Conservation (phyloP, 768 basidiomycete genomes). For the Daedaleopsis sinensis region DNA sequence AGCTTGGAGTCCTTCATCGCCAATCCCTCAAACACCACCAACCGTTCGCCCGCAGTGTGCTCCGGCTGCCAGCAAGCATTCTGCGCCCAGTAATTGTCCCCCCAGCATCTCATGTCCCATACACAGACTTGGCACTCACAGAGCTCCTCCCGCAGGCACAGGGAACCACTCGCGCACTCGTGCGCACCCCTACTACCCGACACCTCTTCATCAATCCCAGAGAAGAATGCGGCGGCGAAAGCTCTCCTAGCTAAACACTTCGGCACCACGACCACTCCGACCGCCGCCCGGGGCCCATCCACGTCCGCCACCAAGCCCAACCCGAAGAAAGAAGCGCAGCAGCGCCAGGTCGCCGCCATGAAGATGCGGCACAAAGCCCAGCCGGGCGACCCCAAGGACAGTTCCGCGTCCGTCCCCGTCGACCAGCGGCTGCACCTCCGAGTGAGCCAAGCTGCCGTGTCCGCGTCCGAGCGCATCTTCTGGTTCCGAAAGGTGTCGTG, state of each 20-base stretch:
- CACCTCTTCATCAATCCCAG: slow-evolving; percentile 14
- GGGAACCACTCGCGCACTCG: slow-evolving; percentile 62
- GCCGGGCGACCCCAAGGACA: slow-evolving; percentile 64
- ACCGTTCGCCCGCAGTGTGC: slow-evolving; percentile 45
- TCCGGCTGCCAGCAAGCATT: slow-evolving; percentile 56
- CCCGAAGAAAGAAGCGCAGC: slow-evolving; percentile 55
- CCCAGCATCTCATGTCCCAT: background rate
- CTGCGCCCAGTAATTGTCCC: slow-evolving; percentile 58
- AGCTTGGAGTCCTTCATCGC: slow-evolving; percentile 48
- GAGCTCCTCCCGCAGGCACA: slow-evolving; percentile 51
- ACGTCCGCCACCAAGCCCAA: slow-evolving; percentile 43
- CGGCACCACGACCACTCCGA: slow-evolving; percentile 27
- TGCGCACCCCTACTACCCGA: slow-evolving; percentile 40
- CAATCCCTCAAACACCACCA: slow-evolving; percentile 28
- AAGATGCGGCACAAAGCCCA: slow-evolving; percentile 73
- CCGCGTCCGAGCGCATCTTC: slow-evolving; percentile 47
- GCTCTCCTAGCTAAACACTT: slow-evolving; percentile 59
- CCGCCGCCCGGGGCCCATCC: slow-evolving; percentile 10
- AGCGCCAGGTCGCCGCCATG: slow-evolving; percentile 65
- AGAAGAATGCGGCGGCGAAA: slow-evolving; percentile 51
- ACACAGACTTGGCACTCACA: background rate
- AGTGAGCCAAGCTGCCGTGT: slow-evolving; percentile 37
- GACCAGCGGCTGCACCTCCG: slow-evolving; percentile 64
- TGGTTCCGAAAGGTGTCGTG: slow-evolving; percentile 74
- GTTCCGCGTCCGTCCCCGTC: slow-evolving; percentile 44